phyloP scores from a whole-genome alignment of 2,329 filamentous ascomycete species.

The Fusarium sp. region DNA sequence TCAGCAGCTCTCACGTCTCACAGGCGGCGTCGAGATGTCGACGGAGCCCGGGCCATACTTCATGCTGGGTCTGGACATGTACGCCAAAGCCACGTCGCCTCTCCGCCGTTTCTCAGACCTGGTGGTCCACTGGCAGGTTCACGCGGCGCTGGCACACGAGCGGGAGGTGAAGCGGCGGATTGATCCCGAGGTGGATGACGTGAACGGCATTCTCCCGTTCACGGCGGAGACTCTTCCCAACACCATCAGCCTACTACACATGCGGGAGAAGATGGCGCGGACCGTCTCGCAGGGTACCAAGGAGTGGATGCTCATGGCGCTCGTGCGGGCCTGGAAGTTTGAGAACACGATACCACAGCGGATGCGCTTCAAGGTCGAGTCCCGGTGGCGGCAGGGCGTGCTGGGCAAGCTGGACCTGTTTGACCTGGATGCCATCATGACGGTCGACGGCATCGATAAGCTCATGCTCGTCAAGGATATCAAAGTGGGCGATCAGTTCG shows the following conservation, averaged over 20 bases:
- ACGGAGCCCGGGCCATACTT: constrained; percentile 67
- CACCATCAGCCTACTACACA: constrained; percentile 62
- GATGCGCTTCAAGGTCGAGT: constrained; percentile 61
- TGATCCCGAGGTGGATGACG: constrained; percentile 42
- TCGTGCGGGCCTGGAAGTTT: constrained; percentile 70
- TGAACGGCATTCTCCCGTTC: constrained; percentile 61
- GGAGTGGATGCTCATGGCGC: constrained; percentile 70
- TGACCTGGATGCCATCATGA: constrained; percentile 57
- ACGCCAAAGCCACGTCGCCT: constrained; percentile 73
- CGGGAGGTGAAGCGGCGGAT: constrained; percentile 47
- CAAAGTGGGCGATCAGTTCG: constrained; percentile 63
- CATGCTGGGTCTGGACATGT: constrained; percentile 69
- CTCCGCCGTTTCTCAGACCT: constrained; percentile 74
- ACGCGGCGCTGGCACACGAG: constrained; percentile 65
- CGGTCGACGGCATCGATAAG: constrained; percentile 52
- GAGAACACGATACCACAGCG: constrained; percentile 60
- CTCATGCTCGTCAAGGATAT: constrained; percentile 57
- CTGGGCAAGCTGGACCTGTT: constrained; percentile 64
- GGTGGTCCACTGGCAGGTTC: constrained; percentile 75
- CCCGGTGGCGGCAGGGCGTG: constrained; percentile 50
- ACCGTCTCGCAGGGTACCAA: constrained; percentile 57
- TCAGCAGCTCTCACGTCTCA: constrained; percentile 46
- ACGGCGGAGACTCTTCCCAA: constrained; percentile 53
- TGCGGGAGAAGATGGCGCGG: constrained; percentile 65
- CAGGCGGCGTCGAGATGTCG: constrained; percentile 65